phyloP scores from a whole-genome alignment of 2,329 filamentous ascomycete genomes.

The Pyricularia pennisetigena region DNA sequence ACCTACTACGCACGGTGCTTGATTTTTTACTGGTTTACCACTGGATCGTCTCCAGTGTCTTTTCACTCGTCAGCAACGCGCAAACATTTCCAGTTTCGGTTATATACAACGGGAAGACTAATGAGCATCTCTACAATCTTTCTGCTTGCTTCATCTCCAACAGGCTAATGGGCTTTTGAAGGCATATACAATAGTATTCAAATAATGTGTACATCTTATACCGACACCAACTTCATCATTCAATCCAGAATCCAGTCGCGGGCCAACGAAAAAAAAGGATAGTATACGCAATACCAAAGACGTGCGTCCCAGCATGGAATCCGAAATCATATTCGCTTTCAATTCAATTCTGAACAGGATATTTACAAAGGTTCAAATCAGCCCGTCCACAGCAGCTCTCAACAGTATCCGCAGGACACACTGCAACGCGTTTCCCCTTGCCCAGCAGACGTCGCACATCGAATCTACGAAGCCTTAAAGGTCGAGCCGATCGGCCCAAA shows the following conservation, averaged over 20 bases:
- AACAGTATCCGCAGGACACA: background rate
- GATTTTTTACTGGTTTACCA: too few species aligned
- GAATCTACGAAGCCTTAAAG: conserved; percentile 8
- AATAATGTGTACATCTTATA: too few species aligned
- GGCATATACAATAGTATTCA: too few species aligned
- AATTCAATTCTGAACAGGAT: background rate
- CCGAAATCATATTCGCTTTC: background rate
- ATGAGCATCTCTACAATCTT: too few species aligned
- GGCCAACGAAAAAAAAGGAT: background rate
- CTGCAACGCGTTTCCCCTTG: background rate
- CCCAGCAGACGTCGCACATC: background rate
- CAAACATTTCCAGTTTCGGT: too few species aligned
- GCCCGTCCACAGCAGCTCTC: background rate
- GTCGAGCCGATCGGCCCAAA: conserved; percentile 21
- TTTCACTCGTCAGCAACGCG: too few species aligned
- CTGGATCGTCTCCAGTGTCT: too few species aligned
- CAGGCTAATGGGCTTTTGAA: too few species aligned
- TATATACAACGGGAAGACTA: too few species aligned
- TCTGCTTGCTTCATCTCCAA: too few species aligned
- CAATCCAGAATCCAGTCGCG: too few species aligned
- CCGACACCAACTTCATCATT: background rate
- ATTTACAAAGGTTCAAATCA: background rate
- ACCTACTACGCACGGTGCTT: too few species aligned
- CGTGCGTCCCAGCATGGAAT: background rate
- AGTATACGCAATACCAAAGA: background rate